Evolutionary conservation across 139 green algal genomes (phyloP).

Genomic region (Chlorella sp.): DNA sequence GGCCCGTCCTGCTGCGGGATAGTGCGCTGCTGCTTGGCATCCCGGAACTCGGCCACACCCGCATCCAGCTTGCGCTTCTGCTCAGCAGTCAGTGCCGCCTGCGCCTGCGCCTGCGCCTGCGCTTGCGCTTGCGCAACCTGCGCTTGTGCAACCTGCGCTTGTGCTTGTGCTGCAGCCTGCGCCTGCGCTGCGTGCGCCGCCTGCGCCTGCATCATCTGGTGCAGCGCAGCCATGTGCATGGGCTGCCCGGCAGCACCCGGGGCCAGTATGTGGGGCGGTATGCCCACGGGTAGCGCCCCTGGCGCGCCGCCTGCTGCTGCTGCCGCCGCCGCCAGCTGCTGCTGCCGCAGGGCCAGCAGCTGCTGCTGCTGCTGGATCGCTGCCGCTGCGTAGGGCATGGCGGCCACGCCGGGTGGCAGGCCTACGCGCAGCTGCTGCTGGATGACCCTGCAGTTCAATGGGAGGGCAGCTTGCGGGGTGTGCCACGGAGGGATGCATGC

Average conservation of each 20-base stretch:
- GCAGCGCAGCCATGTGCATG: neutral
- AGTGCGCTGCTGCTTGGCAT: conserved; percentile 33
- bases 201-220: conserved; percentile 6
- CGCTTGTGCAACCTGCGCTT: neutral
- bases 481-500: neutral
- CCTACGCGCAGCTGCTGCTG: conserved; percentile 24
- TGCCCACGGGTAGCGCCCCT: neutral
- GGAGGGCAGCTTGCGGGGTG: neutral
- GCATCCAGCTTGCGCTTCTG: conserved; percentile 34
- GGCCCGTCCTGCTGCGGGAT: conserved; percentile 44
- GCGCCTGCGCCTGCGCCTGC: conserved; percentile 8
- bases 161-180: too few relatives aligned
- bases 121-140: neutral
- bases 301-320: conserved; percentile 3
- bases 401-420: neutral
- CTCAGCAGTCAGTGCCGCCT: conserved; percentile 2
- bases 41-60: neutral
- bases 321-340: conserved; percentile 23
- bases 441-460: conserved; percentile 7
- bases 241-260: neutral
- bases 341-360: conserved; percentile 10
- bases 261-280: neutral
- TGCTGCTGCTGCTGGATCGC: conserved; percentile 33
- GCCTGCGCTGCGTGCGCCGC: too few relatives aligned
- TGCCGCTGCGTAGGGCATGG: neutral